These are phyloP conservation scores for Aspergillus bombycis DNA, from an alignment of 2,329 filamentous ascomycete species.

Conservation along the genomic window DNA sequence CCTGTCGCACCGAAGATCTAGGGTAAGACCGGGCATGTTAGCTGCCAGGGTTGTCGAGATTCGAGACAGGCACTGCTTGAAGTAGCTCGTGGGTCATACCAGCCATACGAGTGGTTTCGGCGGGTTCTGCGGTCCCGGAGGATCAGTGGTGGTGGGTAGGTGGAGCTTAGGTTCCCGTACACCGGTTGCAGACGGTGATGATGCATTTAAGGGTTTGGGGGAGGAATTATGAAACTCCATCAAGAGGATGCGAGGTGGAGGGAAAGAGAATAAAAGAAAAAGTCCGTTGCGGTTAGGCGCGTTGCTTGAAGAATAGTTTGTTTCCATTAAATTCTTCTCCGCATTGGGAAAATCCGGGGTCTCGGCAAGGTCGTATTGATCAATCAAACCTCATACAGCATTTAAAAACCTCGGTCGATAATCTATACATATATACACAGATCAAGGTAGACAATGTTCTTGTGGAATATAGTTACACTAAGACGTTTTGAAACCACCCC, in stretches of 20 bases:
- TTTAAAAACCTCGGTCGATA: neutral
- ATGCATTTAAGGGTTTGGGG: constrained; percentile 21
- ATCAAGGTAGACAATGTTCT: neutral
- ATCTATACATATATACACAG: too few species aligned
- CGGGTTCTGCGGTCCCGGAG: constrained; percentile 71
- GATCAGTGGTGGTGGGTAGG: constrained; percentile 84
- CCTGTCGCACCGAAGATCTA: constrained; percentile 95
- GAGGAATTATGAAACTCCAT: constrained; percentile 34
- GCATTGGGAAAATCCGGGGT: constrained; percentile 27
- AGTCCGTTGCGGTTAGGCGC: neutral
- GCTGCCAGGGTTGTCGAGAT: neutral
- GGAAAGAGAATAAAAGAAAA: constrained; percentile 7
- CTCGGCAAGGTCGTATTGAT: too few species aligned
- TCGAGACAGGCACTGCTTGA: neutral
- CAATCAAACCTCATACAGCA: too few species aligned
- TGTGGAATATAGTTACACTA: neutral
- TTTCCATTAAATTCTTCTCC: constrained; percentile 24
- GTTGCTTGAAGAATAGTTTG: neutral
- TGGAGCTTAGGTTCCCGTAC: constrained; percentile 52
- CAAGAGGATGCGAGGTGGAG: neutral
- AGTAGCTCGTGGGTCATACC: constrained; percentile 54
- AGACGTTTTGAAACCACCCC: neutral
- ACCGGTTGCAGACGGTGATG: constrained; percentile 27
- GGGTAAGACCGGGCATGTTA: neutral
- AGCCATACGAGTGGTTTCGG: constrained; percentile 84